Evolutionary conservation across 768 basidiomycete species (phyloP), one percentile per base, ranked within the genome.

Genomic region (Suillus bovinus): DNA sequence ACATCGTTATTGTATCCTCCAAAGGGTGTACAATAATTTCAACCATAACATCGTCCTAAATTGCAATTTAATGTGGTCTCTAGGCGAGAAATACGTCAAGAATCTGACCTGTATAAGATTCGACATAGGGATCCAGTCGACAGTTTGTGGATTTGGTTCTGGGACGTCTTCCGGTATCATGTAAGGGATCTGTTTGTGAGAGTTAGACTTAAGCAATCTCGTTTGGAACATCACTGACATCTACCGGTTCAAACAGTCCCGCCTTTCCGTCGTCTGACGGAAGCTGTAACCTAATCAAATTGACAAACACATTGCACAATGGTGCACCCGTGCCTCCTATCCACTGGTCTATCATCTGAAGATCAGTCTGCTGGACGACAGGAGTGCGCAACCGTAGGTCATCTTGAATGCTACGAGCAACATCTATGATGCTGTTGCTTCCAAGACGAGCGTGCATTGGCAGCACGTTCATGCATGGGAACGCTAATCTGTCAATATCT

Each of bases 401-500:
- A 9, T 70, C 64, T 47, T 78, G 74, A 27, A 82, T 73, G 5
- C 50, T 60, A 52, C 65, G 68, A 2, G 79, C 77, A 17, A 77
- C 65, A 8, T 72, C 70, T 10, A 78, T 59, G 3, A 57, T 64
- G 61, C 8, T 42, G 65, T 52, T 64, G 42, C 24, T 66, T 38
- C 24, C 70, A 20, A 62, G 65, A 6, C 66, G 50, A 10, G 81
- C 68, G 59, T 71, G 68, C 54, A 82, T 65, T 29, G 81, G 80
- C 22, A 82, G 62, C 10, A 80, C 72, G 60, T 82, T 82, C 69
- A 80, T 72, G 63, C 79, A 81, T n/a, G 81, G 80, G 20, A 77
- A 65, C 5, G 78, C 79, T n/a, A 82, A 63, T 39, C 69, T 72
- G 33, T 76, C 77, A 24, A 79, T 68, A 22, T 74, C 69, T 29